phyloP scores from a whole-genome alignment of 75 land plant species.

The Chamaecyparis obtusa region DNA sequence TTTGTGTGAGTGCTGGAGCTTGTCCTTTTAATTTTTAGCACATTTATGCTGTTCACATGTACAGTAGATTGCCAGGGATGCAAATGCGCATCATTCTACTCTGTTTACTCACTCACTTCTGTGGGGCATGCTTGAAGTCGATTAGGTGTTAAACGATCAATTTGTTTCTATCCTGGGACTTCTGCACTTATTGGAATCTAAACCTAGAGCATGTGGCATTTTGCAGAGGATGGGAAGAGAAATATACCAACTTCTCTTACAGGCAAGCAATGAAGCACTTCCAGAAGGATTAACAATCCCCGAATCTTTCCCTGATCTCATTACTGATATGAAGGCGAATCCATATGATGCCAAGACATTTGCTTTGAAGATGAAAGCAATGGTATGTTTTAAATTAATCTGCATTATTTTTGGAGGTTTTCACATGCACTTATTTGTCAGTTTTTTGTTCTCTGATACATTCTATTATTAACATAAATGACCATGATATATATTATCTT shows the following conservation, averaged over 20 bases:
- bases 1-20: background rate
- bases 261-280: conserved; percentile 57
- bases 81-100: background rate
- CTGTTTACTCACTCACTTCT: background rate
- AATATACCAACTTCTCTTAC: conserved; percentile 55
- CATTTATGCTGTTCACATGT: background rate
- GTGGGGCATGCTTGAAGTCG: conserved; percentile 9
- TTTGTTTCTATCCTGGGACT: background rate
- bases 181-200: background rate
- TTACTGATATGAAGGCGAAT: conserved; percentile 66
- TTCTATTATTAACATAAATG: background rate
- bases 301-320: conserved; percentile 66
- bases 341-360: conserved; percentile 74
- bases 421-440: background rate
- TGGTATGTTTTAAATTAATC: conserved; percentile 45
- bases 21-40: background rate
- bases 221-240: conserved; percentile 62
- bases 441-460: background rate
- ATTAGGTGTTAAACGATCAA: background rate
- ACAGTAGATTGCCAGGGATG: background rate
- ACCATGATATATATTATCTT: background rate
- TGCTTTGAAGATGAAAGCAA: conserved; percentile 71
- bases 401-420: background rate
- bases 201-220: background rate
- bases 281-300: conserved; percentile 73